Evolutionary conservation across 495 filamentous ascomycete genomes (phyloP), one percentile per base, ranked within the genome.

Genomic region (Staphylotrichum longicolle): DNA sequence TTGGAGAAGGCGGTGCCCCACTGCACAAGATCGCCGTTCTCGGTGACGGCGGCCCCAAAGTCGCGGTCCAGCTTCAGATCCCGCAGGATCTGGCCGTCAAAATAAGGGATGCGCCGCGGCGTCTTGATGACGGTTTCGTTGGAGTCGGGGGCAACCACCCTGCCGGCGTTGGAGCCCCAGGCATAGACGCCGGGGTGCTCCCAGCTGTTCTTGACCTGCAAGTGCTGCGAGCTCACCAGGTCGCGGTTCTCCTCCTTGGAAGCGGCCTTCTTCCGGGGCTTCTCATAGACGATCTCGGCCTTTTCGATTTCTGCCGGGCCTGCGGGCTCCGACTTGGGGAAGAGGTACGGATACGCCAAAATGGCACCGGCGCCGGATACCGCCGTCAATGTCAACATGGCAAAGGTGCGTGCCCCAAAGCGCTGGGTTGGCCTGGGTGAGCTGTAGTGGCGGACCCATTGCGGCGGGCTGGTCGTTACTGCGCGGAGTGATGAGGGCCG

Each of bases 151-250:
- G 91, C 93, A 34, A 86, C 90, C 4, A 97, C 93, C 57, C 80
- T 78, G 44, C 93, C 90, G n/a, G 76, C 80, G 68, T 98, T 98
- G 3, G 88, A 89, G 14, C 94, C 94, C 93, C 94, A 98, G 34
- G 86, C 85, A 76, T 96, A 96, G 2, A 97, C 88, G 0, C 90
- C 94, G 3, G 94, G 93, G 57, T 89, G 87, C 73, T 92, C 91
- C 84, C 89, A 87, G 69, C 90, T 95, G 68, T 83, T 86, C 78
- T 91, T 92, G 44, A 93, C 89, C 74, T 96, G 90, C 15, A 91
- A 77, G 71, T 93, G 90, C 66, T 91, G 85, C 9, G 85, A 86
- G 66, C 88, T 88, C 20, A 93, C 82, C 37, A 86, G 65, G 58
- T 93, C 88, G 60, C 89, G 77, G 53, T 82, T 82, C 40, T 90